These are phyloP conservation scores for Leucoagaricus sp. DNA, from an alignment of 1,284 basidiomycete genomes.

Conservation along the genomic window DNA sequence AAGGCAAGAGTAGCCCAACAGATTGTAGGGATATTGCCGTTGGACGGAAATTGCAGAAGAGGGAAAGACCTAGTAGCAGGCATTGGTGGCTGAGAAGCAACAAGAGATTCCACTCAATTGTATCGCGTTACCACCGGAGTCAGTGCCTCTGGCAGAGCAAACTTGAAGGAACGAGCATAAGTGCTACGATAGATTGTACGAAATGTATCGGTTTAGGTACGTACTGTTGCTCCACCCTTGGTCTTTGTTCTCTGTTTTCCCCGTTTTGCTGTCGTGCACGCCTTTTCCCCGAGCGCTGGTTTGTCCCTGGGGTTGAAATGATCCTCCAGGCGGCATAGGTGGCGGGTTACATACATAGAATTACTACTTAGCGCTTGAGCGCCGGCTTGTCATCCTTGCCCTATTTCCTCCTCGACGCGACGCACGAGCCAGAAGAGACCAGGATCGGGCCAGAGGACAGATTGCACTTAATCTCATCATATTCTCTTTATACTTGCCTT, in stretches of 20 bases:
- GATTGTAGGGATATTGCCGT: neutral
- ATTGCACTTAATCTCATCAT: conserved; percentile 3
- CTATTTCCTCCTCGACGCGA: neutral
- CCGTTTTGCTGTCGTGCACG: neutral
- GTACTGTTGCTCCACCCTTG: neutral
- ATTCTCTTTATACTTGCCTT: conserved; percentile 12
- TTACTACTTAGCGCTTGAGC: neutral
- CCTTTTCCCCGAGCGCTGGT: neutral
- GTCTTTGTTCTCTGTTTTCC: neutral
- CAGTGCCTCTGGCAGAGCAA: neutral
- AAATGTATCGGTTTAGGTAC: conserved; percentile 79
- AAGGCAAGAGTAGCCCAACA: conserved; percentile 11
- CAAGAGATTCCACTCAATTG: neutral
- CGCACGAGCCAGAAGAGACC: neutral
- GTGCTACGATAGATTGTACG: neutral
- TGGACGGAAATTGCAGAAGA: conserved; percentile 5
- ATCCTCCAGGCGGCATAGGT: neutral
- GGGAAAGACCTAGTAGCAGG: neutral
- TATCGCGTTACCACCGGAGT: neutral
- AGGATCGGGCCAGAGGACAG: neutral
- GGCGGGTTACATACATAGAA: neutral
- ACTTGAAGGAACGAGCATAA: neutral
- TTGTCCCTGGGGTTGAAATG: neutral
- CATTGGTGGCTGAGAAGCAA: conserved; percentile 11
- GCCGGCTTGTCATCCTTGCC: neutral